Base-by-base conservation (phyloP, 805 yeast species). In the Sugiyamaella smithiae region DNA sequence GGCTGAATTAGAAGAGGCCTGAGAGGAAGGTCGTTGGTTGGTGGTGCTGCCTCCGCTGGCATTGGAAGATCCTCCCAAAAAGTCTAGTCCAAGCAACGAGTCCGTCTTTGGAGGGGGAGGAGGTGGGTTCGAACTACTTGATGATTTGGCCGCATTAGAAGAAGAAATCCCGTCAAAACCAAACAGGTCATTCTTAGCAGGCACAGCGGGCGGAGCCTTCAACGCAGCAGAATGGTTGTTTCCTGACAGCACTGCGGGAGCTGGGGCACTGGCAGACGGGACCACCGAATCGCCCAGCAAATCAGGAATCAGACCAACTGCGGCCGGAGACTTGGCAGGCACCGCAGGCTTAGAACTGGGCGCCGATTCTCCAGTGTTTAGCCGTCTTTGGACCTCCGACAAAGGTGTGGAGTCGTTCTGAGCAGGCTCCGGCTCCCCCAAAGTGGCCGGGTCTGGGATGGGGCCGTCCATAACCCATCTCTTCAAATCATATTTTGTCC, bases 401-500 rank as follows among this genome's bases (percentile, higher is more conserved):
- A 53, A 47, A 11, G 62, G 60, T n/a, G 52, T 45, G 7, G 49
- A 46, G 25, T 59, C 64, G 33, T 53, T 56, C 17, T 42, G 45
- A n/a, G 46, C 14, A 14, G 43, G 23, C 29, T 40, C 43, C 19
- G 19, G 48, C 37, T 19, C 32, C 4, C 50, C 54, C 24, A 75
- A 58, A 4, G 75, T 57, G 52, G 71, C 62, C 2, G 91, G 88
- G 57, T 83, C 82, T 1, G 90, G 88, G 14, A 82, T 64, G 8
- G 64, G 62, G 14, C 58, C 57, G n/a, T 81, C 71, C 7, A 74
- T 68, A 1, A 77, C 81, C 99, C 99, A 93, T 61, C 90, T 85
- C 67, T 84, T 88, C 69, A 84, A 64, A 57, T 89, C 97, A 65
- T 93, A 93, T 66, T 93, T 93, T 8, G 96, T 89, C 59, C 93